Evolutionary conservation across 805 yeast genomes (phyloP), one percentile per base, ranked within the genome.

Genomic region (Ogataea dorogensis): DNA sequence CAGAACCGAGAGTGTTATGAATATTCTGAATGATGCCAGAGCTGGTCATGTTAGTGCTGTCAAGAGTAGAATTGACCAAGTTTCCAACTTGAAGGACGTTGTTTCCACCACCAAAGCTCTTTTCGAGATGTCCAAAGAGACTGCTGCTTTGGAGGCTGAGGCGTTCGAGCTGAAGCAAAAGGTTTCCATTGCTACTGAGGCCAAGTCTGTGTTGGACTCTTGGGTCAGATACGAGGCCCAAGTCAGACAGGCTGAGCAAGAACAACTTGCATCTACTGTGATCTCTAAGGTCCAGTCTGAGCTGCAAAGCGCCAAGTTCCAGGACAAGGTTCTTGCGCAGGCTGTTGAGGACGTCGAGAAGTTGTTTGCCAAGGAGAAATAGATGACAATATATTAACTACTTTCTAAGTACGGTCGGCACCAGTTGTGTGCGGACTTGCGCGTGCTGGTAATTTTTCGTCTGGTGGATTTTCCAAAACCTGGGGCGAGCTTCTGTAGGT

Each of bases 141-240:
- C 98, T 47, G 96, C 94, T 52, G 77, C 84, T 70, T 77, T 89
- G 59, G 98, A 93, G 77, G 94, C 96, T 49, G 78, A 87, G 70
- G 79, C 91, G 39, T 93, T 89, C 60, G 95, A 86, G 71, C 78
- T 86, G 65, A 84, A 88, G 74, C 98, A 93, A 75, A 68, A 81
- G 62, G 88, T 86, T 51, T 88, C 81, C 47, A 77, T 88, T 51
- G 91, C 95, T 40, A 55, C 71, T 46, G 96, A 88, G 75, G 98
- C 98, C 59, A 88, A 85, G 73, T 71, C 93, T 40, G 95, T 91
- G 44, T 79, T 93, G 63, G 98, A 93, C 71, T 87, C 98, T 11
- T 93, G 98, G 98, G 97, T 89, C 56, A 86, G 98, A 79, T 86
- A 85, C 69, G 98, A 93, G 75, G 83, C 86, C 53, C 88, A 87